Percentiles rank a stretch among this genome's conserved stretches.
Conservation (phyloP, 2,329 filamentous ascomycete species). For the Calonectria montana region DNA sequence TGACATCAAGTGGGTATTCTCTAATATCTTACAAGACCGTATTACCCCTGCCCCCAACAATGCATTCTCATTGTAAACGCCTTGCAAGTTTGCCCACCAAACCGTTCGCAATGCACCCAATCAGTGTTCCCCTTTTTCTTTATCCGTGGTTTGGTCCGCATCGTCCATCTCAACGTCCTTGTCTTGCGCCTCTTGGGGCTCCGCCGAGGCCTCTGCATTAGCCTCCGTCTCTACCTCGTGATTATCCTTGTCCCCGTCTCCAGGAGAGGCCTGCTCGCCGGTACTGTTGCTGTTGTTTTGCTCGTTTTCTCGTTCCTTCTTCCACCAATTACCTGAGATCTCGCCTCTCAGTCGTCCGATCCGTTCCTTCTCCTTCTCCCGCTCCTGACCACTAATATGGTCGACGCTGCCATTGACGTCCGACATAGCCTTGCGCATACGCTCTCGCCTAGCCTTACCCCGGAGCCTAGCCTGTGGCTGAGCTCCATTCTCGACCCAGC, state of each 20-base stretch:
- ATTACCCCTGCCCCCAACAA: conserved; percentile 28
- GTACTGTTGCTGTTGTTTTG: conserved; percentile 42
- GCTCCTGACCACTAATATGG: conserved; percentile 44
- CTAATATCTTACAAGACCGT: conserved; percentile 37
- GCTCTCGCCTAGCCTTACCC: conserved; percentile 66
- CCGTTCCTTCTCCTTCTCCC: conserved; percentile 40
- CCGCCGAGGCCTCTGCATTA: conserved; percentile 11
- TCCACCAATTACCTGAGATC: conserved; percentile 50
- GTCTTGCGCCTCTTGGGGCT: conserved; percentile 18
- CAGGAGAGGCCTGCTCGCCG: conserved; percentile 43
- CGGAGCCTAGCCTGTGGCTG: conserved; percentile 66
- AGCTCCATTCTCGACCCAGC: conserved; percentile 86
- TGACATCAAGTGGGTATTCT: conserved; percentile 41
- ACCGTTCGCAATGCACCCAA: conserved; percentile 21
- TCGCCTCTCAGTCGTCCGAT: conserved; percentile 42
- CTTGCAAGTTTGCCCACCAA: conserved; percentile 25
- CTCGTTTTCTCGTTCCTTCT: conserved; percentile 40
- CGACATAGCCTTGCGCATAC: conserved; percentile 66
- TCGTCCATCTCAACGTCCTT: conserved; percentile 50
- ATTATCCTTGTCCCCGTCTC: conserved; percentile 63
- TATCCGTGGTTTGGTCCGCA: conserved; percentile 25
- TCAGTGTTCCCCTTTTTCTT: conserved; percentile 32
- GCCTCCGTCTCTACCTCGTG: conserved; percentile 36
- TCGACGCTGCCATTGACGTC: conserved; percentile 57
- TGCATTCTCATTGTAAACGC: conserved; percentile 40